Evolutionary conservation across 257 asterid genomes (phyloP), one percentile per base, ranked within the genome.

Genomic region (Nyctanthes arbortristis): DNA sequence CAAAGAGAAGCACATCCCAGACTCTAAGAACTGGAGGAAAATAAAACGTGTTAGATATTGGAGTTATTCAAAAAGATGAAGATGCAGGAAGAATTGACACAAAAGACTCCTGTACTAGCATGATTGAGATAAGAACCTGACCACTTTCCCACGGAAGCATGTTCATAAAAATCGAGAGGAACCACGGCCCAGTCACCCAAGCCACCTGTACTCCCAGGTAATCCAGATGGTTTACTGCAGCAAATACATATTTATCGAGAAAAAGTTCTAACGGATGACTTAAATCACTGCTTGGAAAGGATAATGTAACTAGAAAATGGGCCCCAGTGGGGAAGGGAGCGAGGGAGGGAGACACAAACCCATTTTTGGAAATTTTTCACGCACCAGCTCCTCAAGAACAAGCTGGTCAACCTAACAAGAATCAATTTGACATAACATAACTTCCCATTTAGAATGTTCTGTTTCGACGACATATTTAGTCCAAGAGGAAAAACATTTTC

Each of bases 101-200:
- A n/a, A n/a, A n/a, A n/a, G n/a, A n/a, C n/a, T n/a, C n/a, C n/a
- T n/a, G n/a, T n/a, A n/a, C 64, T 14, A 24, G 71, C 54, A 70
- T 12, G 63, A 57, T 27, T 57, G 74, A 68, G 67, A 60, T 27
- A 80, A 78, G 85, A 80, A 83, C 72, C 96, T 70, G 77, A 92
- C 98, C 98, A 72, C 96, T 89, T 89, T 92, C 98, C 98, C 98
- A 92, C 45, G 98, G 96, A 81, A 92, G 98, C 98, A 92, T 89
- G 83, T 92, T 92, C 93, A 89, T 84, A 74, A 85, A 91, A 73
- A 91, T 84, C 7, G 96, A 81, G 78, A 91, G 97, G 85, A 92
- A 89, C 98, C 98, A 92, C 18, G 96, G 95, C 61, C 94, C 96
- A 34, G 89, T 79, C 56, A 89, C 98, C 98, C 98, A 92, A 64